phyloP scores from a whole-genome alignment of 192 early-diverging fungal species.

The Coemansia sp. region DNA sequence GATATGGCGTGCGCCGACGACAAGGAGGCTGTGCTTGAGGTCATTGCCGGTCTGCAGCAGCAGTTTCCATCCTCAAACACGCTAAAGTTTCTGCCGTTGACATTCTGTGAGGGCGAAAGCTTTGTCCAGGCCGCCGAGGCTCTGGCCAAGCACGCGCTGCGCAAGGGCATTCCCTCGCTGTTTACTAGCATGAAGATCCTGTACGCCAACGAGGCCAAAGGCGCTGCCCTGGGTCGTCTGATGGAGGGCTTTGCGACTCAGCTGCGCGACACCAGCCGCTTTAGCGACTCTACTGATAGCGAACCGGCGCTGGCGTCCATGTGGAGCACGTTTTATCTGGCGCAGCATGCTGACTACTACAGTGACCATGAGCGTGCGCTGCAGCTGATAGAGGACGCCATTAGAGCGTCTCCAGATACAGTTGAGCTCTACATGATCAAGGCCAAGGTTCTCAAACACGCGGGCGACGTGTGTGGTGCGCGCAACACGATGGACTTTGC shows the following conservation, averaged over 20 bases:
- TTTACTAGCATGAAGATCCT: constrained; percentile 79
- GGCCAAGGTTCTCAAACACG: constrained; percentile 93
- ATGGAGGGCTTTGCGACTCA: constrained; percentile 61
- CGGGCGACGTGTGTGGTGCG: constrained; percentile 69
- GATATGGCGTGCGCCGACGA: constrained; percentile 25
- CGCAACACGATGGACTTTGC: constrained; percentile 79
- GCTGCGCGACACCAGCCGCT: constrained; percentile 42
- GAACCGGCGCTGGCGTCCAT: constrained; percentile 77
- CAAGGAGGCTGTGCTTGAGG: constrained; percentile 41
- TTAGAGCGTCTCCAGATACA: constrained; percentile 81
- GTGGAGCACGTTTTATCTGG: constrained; percentile 91
- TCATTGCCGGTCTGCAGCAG: constrained; percentile 53
- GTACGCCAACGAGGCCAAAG: constrained; percentile 66
- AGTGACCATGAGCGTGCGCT: constrained; percentile 69
- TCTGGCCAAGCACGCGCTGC: constrained; percentile 69
- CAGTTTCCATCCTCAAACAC: constrained; percentile 82
- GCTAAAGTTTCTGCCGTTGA: constrained; percentile 72
- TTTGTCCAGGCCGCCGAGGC: constrained; percentile 63
- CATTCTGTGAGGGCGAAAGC: constrained; percentile 65
- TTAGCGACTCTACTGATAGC: constrained; percentile 51
- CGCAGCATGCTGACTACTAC: constrained; percentile 82
- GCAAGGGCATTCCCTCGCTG: constrained; percentile 92
- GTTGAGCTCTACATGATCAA: constrained; percentile 92
- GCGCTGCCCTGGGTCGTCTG: constrained; percentile 62
- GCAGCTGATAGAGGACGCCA: constrained; percentile 74